These are phyloP conservation scores for Gymnopilus dilepis DNA, from an alignment of 768 basidiomycete genomes.

Conservation along the genomic window DNA sequence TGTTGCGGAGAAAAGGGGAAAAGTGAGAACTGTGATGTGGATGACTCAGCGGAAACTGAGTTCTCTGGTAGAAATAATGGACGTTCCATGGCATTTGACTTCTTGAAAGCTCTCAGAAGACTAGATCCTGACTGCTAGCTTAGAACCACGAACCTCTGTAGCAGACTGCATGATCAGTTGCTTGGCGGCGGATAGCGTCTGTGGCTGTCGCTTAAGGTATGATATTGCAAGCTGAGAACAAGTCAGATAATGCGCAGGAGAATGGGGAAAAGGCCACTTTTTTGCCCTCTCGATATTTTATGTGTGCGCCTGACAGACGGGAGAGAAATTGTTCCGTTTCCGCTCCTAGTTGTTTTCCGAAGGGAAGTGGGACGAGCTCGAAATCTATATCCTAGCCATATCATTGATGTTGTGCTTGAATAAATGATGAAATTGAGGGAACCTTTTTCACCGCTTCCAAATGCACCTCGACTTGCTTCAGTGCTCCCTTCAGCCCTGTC, in stretches of 20 bases:
- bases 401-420: conserved; percentile 6
- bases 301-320: conserved; percentile 66
- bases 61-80: conserved; percentile 10
- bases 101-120: not conserved
- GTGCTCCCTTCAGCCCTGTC: conserved; percentile 58
- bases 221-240: conserved; percentile 24
- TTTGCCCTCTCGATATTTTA: conserved; percentile 56
- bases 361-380: conserved; percentile 49
- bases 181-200: conserved; percentile 31
- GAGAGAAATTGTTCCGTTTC: conserved; percentile 69
- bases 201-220: conserved; percentile 45
- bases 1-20: conserved; percentile 68
- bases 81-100: not conserved
- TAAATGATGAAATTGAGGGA: conserved; percentile 17
- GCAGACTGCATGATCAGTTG: conserved; percentile 4
- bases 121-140: not conserved
- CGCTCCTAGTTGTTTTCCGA: conserved; percentile 43
- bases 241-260: not conserved
- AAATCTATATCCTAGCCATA: conserved; percentile 42
- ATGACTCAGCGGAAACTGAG: not conserved
- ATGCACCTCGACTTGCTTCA: conserved; percentile 53
- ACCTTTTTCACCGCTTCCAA: conserved; percentile 58
- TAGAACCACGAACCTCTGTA: not conserved
- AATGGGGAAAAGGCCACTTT: conserved; percentile 47
- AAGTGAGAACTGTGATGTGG: conserved; percentile 55